phyloP scores from a whole-genome alignment of 495 filamentous ascomycete genomes.

The Friedmanniomyces simplex region DNA sequence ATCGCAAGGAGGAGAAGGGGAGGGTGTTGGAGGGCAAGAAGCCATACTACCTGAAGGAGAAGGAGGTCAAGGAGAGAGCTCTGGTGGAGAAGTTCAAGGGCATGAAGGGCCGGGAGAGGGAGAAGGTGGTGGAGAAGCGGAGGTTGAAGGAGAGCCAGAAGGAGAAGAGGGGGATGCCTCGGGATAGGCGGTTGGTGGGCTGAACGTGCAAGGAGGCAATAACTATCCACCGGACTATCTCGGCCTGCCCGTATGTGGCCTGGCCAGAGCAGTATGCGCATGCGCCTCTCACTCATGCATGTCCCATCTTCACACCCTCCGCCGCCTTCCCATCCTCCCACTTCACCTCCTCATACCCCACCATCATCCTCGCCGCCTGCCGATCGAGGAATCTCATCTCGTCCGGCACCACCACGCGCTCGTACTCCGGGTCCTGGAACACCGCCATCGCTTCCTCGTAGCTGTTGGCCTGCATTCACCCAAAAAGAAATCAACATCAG shows the following conservation, averaged over 20 bases:
- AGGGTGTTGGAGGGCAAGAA: slow-evolving; percentile 76
- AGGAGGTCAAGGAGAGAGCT: slow-evolving; percentile 75
- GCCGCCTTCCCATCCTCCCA: neutral
- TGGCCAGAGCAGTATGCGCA: no score
- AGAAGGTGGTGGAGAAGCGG: slow-evolving; percentile 67
- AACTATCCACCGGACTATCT: neutral
- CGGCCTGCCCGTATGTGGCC: neutral
- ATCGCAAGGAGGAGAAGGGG: slow-evolving; percentile 74
- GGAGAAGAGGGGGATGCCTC: slow-evolving; percentile 72
- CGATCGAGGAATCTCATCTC: slow-evolving; percentile 3
- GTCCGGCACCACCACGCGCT: slow-evolving; percentile 1
- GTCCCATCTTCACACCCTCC: neutral
- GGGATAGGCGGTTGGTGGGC: neutral
- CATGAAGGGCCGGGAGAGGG: slow-evolving; percentile 71
- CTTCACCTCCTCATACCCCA: slow-evolving; percentile 1
- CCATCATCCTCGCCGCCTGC: neutral
- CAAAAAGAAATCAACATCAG: no score
- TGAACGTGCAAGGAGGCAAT: neutral
- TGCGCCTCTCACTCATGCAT: no score
- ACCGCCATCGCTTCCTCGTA: neutral
- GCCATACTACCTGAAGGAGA: slow-evolving; percentile 86
- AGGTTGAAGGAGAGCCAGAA: slow-evolving; percentile 72
- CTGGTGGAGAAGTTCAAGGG: slow-evolving; percentile 65
- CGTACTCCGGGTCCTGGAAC: slow-evolving; percentile 2
- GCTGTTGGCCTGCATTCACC: neutral